Percentiles rank a stretch among this genome's conserved stretches.
phyloP scores from a whole-genome alignment of 805 yeast genomes.

The Cyberlindnera suaveolens region DNA sequence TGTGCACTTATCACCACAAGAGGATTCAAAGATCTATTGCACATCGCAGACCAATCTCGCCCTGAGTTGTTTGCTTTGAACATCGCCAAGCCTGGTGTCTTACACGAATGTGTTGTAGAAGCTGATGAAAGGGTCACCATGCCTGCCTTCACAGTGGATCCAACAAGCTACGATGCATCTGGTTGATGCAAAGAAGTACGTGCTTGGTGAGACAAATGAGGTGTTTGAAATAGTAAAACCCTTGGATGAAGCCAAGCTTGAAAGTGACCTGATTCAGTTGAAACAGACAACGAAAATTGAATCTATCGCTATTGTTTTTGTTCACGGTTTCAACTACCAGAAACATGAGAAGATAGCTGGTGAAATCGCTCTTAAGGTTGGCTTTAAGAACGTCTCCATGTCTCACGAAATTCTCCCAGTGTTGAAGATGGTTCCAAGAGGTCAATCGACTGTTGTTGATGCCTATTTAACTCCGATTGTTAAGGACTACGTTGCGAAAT shows the following conservation, averaged over 20 bases:
- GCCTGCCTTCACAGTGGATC: constrained; percentile 46
- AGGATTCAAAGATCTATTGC: constrained; percentile 44
- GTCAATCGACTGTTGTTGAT: constrained; percentile 36
- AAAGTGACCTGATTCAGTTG: constrained; percentile 16
- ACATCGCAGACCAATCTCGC: constrained; percentile 48
- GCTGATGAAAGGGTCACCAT: constrained; percentile 52
- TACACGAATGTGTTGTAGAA: constrained; percentile 39
- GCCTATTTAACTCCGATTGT: constrained; percentile 40
- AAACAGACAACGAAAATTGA: constrained; percentile 22
- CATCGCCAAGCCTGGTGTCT: constrained; percentile 40
- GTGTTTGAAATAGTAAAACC: constrained; percentile 33
- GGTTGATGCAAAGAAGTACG: constrained; percentile 31
- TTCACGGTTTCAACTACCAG: constrained; percentile 32
- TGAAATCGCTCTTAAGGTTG: constrained; percentile 28
- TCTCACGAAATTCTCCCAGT: constrained; percentile 26
- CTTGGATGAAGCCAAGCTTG: constrained; percentile 23
- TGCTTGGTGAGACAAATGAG: constrained; percentile 34
- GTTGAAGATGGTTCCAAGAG: constrained; percentile 34
- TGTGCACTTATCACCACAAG: constrained; percentile 43
- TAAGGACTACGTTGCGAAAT: constrained; percentile 31
- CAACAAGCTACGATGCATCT: constrained; percentile 31
- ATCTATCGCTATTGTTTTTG: constrained; percentile 29
- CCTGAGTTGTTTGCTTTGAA: constrained; percentile 46
- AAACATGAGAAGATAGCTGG: constrained; percentile 31
- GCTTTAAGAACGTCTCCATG: constrained; percentile 21